A percentile compares a stretch with the other conserved stretches of the same genome.
These are phyloP conservation scores for Clonostachys byssicola DNA, from an alignment of 2,329 filamentous ascomycete species.

Conservation along the genomic window DNA sequence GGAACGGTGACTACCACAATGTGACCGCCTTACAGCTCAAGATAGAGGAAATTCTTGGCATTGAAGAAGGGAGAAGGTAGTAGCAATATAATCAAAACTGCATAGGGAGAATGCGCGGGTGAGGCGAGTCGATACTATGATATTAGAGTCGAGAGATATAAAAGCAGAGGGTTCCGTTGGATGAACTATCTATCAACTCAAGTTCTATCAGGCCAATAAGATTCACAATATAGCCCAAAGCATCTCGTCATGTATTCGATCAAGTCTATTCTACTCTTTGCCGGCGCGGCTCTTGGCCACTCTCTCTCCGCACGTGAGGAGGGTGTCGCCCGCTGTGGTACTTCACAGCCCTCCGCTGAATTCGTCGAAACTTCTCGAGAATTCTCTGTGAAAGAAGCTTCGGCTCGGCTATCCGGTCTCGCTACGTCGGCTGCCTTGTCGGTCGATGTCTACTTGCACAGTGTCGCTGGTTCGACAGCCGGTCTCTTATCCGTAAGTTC, in stretches of 20 bases:
- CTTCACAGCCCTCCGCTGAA: slow-evolving; percentile 1
- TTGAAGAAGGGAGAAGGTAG: too few relatives aligned
- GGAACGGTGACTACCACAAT: too few relatives aligned
- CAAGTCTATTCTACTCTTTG: slow-evolving; percentile 6
- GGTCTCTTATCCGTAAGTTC: neutral
- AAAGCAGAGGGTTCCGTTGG: too few relatives aligned
- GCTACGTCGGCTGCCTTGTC: slow-evolving; percentile 8
- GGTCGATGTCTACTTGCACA: slow-evolving; percentile 8
- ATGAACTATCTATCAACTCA: too few relatives aligned
- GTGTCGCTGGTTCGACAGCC: slow-evolving; percentile 1
- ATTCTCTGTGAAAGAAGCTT: slow-evolving; percentile 2
- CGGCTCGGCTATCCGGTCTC: slow-evolving; percentile 5
- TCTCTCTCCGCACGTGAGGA: neutral
- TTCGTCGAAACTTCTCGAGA: neutral
- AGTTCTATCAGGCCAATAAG: too few relatives aligned
- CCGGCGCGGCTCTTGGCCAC: slow-evolving; percentile 1
- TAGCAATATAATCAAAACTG: too few relatives aligned
- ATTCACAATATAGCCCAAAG: too few relatives aligned
- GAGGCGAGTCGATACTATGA: too few relatives aligned
- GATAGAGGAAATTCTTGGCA: too few relatives aligned
- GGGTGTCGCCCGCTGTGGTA: neutral
- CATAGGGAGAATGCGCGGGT: too few relatives aligned
- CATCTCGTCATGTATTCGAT: neutral
- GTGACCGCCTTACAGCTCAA: too few relatives aligned
- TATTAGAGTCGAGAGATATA: too few relatives aligned